phyloP scores from a whole-genome alignment of 768 basidiomycete species.

The Phylloporus rhodoxanthus region DNA sequence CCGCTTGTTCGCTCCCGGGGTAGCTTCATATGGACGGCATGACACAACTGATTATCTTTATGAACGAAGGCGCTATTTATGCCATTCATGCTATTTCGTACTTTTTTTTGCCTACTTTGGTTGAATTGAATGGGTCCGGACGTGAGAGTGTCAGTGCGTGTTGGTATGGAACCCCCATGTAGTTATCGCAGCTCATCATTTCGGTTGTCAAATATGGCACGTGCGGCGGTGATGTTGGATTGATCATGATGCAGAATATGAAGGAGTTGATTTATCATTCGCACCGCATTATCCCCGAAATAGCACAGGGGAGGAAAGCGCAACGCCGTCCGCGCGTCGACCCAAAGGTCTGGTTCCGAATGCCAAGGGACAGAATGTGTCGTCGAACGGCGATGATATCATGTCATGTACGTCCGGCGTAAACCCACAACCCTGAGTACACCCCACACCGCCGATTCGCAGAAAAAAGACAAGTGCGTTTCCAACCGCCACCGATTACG shows the following conservation, averaged over 20 bases:
- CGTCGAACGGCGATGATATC: constrained; percentile 1
- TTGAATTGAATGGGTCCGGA: neutral
- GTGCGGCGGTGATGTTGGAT: too few species aligned
- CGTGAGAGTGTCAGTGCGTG: too few species aligned
- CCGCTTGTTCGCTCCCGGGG: neutral
- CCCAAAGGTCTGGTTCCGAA: too few species aligned
- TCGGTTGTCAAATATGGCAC: too few species aligned
- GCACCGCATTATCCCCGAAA: neutral
- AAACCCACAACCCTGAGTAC: constrained; percentile 1
- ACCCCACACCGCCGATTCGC: neutral
- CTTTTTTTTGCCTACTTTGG: neutral
- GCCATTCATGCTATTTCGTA: constrained; percentile 13
- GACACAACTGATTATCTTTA: constrained; percentile 16
- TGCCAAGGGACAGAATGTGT: neutral
- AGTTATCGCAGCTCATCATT: neutral
- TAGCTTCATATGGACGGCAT: neutral
- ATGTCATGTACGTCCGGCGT: neutral
- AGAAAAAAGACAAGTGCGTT: neutral
- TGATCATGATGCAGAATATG: too few species aligned
- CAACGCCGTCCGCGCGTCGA: too few species aligned
- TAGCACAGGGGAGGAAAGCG: too few species aligned
- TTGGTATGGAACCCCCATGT: neutral
- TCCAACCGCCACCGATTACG: neutral
- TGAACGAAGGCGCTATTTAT: constrained; percentile 23
- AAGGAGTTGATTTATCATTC: too few species aligned